phyloP scores from a whole-genome alignment of 352 stramenopile genomes.

The Phytophthora litchii region DNA sequence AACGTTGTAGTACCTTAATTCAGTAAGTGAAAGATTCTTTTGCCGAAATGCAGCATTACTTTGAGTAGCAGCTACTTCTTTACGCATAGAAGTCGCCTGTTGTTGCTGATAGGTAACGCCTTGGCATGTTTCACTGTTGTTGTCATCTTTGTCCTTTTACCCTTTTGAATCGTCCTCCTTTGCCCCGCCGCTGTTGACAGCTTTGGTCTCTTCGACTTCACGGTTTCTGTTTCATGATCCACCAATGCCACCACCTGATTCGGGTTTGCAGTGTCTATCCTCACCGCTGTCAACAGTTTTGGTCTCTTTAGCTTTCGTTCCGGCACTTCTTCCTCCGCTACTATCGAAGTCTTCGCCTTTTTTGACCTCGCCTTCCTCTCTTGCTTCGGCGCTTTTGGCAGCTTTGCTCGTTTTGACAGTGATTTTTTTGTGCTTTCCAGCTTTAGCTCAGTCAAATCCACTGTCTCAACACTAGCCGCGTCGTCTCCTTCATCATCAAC shows the following conservation, averaged over 20 bases:
- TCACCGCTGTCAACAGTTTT: not conserved
- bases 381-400: not conserved
- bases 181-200: conserved; percentile 2
- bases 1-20: too few species aligned
- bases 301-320: not conserved
- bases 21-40: too few species aligned
- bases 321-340: not conserved
- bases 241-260: too few species aligned
- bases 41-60: too few species aligned
- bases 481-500: conserved; percentile 7
- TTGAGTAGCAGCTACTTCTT: conserved; percentile 17
- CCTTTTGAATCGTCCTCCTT: not conserved
- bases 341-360: too few species aligned
- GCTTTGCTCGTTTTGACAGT: not conserved
- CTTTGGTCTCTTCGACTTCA: conserved; percentile 8
- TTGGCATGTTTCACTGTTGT: conserved; percentile 3
- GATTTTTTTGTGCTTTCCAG: not conserved
- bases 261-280: too few species aligned
- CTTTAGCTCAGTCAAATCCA: not conserved
- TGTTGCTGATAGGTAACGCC: not conserved
- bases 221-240: not conserved
- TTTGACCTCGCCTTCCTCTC: not conserved
- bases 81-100: conserved; percentile 13
- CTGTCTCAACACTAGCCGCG: not conserved
- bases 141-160: conserved; percentile 6